Base-by-base conservation (phyloP, 257 asterid genomes). In the Cruciata laevipes region DNA sequence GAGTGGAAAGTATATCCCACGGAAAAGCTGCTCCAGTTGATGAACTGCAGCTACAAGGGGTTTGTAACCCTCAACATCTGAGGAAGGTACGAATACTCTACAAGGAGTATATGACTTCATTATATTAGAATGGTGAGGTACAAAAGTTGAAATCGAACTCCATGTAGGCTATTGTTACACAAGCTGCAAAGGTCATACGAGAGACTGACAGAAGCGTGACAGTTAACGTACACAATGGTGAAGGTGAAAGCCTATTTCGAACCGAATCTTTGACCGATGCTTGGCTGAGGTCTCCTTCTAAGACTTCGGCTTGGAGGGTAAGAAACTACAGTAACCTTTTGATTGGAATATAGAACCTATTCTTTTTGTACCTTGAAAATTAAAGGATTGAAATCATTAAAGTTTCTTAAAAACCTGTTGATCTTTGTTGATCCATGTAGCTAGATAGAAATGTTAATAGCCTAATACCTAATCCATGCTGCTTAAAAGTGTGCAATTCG, bases 21-120 rank as follows among this genome's bases (percentile, higher is more conserved):
- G 89, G 89, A 65, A 80, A 70, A 70, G 89, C 83, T 55, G 91
- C 96, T 21, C 85, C 96, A 55, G 87, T 89, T 40, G 89, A 89
- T 74, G 94, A 84, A 76, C 79, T 86, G 30, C 95, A 57, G 78
- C 73, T 86, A 76, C 87, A 86, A 68, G 96, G 89, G 68, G 76
- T 89, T 72, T 68, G 75, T 76, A 78, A 84, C 68, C 91, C 89
- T 67, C 80, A 76, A 40, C 70, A 56, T 68, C 66, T 86, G 65
- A 81, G 91, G 80, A 89, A 82, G 91, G 96, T 88, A 74, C 63
- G 52, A 25, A 55, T 38, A 18, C 10, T 10, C 35, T n/a, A n/a
- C n/a, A n/a, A n/a, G n/a, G n/a, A n/a, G 31, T 38, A n/a, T 17
- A 37, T 16, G 56, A 49, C 62, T 21, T 10, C 18, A n/a, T 30